Conservation (phyloP, 768 basidiomycete genomes). For the Leccinum variicolor region DNA sequence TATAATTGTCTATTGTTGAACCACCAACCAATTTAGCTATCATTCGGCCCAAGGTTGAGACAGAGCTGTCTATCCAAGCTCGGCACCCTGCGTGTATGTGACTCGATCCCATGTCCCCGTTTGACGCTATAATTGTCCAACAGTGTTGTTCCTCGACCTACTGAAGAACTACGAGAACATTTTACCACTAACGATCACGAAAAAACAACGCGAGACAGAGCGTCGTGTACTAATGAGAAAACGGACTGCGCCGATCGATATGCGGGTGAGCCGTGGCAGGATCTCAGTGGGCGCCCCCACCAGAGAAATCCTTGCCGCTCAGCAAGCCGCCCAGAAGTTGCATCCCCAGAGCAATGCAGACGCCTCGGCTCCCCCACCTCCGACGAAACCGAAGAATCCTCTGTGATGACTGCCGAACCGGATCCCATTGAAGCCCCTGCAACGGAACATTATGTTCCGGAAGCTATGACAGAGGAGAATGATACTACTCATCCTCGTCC, state of each 20-base stretch:
- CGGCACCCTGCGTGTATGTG: conserved; percentile 74
- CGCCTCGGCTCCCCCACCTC: conserved; percentile 15
- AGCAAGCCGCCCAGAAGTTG: conserved; percentile 58
- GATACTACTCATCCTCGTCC: conserved; percentile 35
- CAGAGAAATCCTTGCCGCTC: conserved; percentile 67
- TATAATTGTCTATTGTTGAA: neutral
- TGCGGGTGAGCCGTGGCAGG: conserved; percentile 78
- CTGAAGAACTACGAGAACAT: conserved; percentile 70
- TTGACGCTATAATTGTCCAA: neutral
- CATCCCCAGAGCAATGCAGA: conserved; percentile 13
- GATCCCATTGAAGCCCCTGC: conserved; percentile 9
- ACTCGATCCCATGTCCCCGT: neutral
- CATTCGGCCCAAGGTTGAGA: conserved; percentile 78
- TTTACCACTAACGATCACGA: conserved; percentile 76
- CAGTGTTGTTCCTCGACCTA: conserved; percentile 84
- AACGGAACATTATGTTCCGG: neutral
- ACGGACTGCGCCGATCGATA: conserved; percentile 83
- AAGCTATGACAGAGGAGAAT: conserved; percentile 13
- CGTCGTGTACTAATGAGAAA: conserved; percentile 81
- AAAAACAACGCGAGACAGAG: conserved; percentile 85
- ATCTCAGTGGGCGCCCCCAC: conserved; percentile 71
- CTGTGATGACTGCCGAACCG: conserved; percentile 13
- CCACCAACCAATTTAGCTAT: conserved; percentile 48
- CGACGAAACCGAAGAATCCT: conserved; percentile 17
- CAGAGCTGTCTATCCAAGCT: conserved; percentile 85